Base-by-base conservation (phyloP, 768 basidiomycete species). In the Trametes gibbosa region DNA sequence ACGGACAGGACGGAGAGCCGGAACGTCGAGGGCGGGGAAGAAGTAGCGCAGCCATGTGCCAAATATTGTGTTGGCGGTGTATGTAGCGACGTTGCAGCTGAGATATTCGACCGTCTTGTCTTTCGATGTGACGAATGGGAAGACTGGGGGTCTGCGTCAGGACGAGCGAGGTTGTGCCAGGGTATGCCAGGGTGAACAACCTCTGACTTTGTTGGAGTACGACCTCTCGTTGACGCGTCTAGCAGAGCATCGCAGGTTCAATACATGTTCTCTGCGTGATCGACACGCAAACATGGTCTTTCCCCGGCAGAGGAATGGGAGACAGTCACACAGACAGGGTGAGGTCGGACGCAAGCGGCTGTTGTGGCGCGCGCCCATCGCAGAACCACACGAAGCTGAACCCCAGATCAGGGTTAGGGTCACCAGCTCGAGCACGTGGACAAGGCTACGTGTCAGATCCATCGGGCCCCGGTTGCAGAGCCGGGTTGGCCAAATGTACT, bases 71-170 rank as follows among this genome's bases (percentile, higher is more conserved):
- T 61, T 66, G 21, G 67, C 72, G 17, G 61, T 63, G 39, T 61
- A 71, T 9, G 69, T 25, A 24, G 45, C 40, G 17, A 74, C 69
- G 47, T 75, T 70, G 63, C 70, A 32, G 19, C 45, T 50, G 21
- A 58, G 53, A 6, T 54, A 27, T 2, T 43, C 43, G 17, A 54
- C 58, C 21, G 60, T 55, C 46, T 57, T 34, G 42, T 79, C 73
- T 19, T 76, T 74, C 12, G 81, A 76, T 43, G 82, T 58, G 9
- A 68, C 70, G 67, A 85, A 85, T 1, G 84, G 84, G 63, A 77
- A 77, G 2, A 81, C 84, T 85, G 56, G 25, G 32, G 3, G 21
- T 68, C 67, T 42, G 68, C 46, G 24, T n/a, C n/a, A n/a, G n/a
- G n/a, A n/a, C n/a, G n/a, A n/a, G n/a, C 19, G 7, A 32, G 29